Evolutionary conservation across 208 protist species (phyloP), one percentile per base, ranked within the genome.

Genomic region (Plasmodiophora brassicae): DNA sequence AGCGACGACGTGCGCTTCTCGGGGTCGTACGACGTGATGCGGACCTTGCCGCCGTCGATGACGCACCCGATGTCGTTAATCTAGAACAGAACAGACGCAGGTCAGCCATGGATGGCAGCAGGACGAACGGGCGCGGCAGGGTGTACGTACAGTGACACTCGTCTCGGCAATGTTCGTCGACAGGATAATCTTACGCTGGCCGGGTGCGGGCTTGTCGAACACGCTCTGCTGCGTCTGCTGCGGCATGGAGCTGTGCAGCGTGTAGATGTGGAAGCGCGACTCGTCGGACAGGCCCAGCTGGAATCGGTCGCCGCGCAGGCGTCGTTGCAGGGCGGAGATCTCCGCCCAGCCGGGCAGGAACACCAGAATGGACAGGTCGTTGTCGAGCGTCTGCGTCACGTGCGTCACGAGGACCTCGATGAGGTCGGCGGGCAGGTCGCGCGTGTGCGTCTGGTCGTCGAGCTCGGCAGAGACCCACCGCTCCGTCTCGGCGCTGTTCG

Each of bases 121-220:
- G 25, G 25, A 57, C 20, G 25, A 57, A 57, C 14, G 50, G 14
- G 20, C 14, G 14, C 14, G 20, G 50, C 20, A 25, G 14, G 50
- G 50, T 14, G 25, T 28, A 28, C 14, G 25, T 57, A 57, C 50
- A 0, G 98, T 99, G 35, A 99, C 90, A 0, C 97, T 99, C 1
- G 98, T 99, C 91, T 99, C 98, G 1, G 98, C 98, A 83, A 99
- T 98, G 93, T 99, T 99, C 1, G 98, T 99, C 0, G 97, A 91
- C 39, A 99, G 92, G 0, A 99, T 94, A 28, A 98, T 94, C 90
- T 98, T 98, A 54, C 96, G 91, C n/a, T 91, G 72, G 36, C 78
- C 85, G 25, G 84, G 10, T 46, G 45, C 10, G 25, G 36, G 95
- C 91, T 0, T 84, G 54, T 1, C 95, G 90, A 97, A 97, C 38